Conservation (phyloP, 2,329 filamentous ascomycete species). For the Stagonosporopsis chrysanthemi region DNA sequence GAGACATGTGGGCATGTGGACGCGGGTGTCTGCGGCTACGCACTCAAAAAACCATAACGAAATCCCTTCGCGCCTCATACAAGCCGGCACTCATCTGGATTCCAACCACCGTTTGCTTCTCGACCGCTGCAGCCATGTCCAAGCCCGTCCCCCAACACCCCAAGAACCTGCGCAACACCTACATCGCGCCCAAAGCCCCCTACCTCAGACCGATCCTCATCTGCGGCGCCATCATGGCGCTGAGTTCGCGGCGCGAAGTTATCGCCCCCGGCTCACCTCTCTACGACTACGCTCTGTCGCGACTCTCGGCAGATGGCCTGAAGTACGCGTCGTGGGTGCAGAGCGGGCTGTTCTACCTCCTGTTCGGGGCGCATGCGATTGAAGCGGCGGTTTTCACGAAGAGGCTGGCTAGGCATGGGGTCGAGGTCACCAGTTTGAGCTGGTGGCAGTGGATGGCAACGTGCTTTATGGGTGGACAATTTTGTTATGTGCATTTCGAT, state of each 20-base stretch:
- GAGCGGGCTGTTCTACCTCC: constrained; percentile 32
- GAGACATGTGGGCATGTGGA: not conserved
- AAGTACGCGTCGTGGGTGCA: constrained; percentile 32
- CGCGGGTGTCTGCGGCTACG: not conserved
- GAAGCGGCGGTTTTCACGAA: constrained; percentile 32
- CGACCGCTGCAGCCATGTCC: not conserved
- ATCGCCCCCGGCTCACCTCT: constrained; percentile 31
- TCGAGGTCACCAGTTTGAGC: constrained; percentile 21
- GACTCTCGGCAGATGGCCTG: constrained; percentile 16
- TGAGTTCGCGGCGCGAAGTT: constrained; percentile 26
- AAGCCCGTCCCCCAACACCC: constrained; percentile 6
- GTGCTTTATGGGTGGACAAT: constrained; percentile 36
- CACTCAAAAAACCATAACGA: not conserved
- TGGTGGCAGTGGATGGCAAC: constrained; percentile 39
- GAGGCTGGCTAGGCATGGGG: constrained; percentile 25
- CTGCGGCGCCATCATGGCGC: constrained; percentile 35
- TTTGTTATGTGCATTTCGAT: constrained; percentile 35
- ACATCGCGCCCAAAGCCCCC: constrained; percentile 22
- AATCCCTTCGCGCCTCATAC: not conserved
- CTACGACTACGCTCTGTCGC: constrained; percentile 22
- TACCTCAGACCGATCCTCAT: constrained; percentile 32
- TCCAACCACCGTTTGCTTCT: not conserved
- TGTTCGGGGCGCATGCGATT: constrained; percentile 33
- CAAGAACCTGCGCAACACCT: constrained; percentile 31
- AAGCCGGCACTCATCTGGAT: not conserved